Percentiles rank a stretch among this genome's conserved stretches.
Conservation (phyloP, 495 filamentous ascomycete species). For the Penicillium riverlandense region DNA sequence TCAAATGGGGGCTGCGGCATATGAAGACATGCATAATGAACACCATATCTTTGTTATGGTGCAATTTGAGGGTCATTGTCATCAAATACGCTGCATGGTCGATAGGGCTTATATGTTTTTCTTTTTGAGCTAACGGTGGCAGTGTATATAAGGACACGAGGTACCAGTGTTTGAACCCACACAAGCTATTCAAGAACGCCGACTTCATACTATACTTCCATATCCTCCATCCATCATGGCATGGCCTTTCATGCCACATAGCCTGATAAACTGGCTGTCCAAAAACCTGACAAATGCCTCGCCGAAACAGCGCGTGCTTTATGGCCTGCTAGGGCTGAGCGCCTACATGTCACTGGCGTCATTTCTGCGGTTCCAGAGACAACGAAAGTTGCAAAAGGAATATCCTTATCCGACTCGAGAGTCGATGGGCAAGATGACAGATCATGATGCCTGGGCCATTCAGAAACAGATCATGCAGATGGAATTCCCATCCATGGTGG, state of each 20-base stretch:
- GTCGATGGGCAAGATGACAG: slow-evolving; percentile 49
- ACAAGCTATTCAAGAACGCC: no score
- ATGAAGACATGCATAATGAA: background rate
- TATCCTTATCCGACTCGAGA: slow-evolving; percentile 42
- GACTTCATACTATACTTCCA: no score
- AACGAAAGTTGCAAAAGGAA: slow-evolving; percentile 30
- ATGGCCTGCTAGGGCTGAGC: slow-evolving; percentile 1
- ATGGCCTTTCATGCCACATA: background rate
- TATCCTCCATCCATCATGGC: background rate
- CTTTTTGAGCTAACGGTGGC: background rate
- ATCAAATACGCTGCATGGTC: background rate
- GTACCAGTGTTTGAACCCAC: no score
- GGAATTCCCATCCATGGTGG: slow-evolving; percentile 49
- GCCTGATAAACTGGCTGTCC: background rate
- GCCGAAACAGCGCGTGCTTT: slow-evolving; percentile 1
- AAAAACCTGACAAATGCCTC: background rate
- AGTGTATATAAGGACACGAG: background rate
- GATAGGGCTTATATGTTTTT: background rate
- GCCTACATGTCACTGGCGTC: slow-evolving; percentile 16
- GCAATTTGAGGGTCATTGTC: no score
- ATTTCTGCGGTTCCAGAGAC: slow-evolving; percentile 40
- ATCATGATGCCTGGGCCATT: slow-evolving; percentile 50
- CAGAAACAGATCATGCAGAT: slow-evolving; percentile 37
- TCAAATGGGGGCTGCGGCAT: background rate
- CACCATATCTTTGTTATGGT: no score